Evolutionary conservation across 306 rosid genomes (phyloP), one percentile per base, ranked within the genome.

Genomic region (Citrullus mucosospermus): DNA sequence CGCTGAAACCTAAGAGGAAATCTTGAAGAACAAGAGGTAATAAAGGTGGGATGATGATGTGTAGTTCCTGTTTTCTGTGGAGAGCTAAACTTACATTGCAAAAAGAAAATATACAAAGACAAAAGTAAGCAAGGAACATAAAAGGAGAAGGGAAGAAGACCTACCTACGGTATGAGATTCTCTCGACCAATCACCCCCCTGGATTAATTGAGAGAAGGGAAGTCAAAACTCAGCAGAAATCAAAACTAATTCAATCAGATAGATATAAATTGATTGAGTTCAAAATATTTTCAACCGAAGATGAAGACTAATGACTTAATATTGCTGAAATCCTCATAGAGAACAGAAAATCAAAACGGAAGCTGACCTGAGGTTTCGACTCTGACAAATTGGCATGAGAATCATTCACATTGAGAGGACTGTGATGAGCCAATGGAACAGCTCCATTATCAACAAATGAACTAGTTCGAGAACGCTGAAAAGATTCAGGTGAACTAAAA

Each of bases 181-280:
- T 73, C 68, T 75, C 36, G 79, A 76, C 78, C 62, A 70, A 85
- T 85, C 96, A 74, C 84, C 88, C 56, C 82, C 90, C 97, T 91
- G 87, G 67, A 85, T 72, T 78, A 83, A 77, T 75, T 79, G 68
- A 50, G 80, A 75, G 62, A 39, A 9, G 62, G 79, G 79, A 20
- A 79, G 68, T 12, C 67, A 72, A 11, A 63, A 34, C 39, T 18
- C 3, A 78, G 39, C 11, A 69, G 4, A 55, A 69, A 6, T 55
- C 30, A 68, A 63, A 22, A 15, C 41, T 53, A 70, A 53, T 32
- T 51, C 48, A 53, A 74, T 30, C 36, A 51, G 61, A 50, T 53
- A 10, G 8, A 53, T 74, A 51, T 16, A 3, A 73, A 32, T 71
- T 9, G 61, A 50, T 1, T 14, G 43, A 48, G 25, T 28, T 71